These are phyloP conservation scores for Vigna unguiculata DNA, from an alignment of 306 rosid genomes.

Conservation along the genomic window DNA sequence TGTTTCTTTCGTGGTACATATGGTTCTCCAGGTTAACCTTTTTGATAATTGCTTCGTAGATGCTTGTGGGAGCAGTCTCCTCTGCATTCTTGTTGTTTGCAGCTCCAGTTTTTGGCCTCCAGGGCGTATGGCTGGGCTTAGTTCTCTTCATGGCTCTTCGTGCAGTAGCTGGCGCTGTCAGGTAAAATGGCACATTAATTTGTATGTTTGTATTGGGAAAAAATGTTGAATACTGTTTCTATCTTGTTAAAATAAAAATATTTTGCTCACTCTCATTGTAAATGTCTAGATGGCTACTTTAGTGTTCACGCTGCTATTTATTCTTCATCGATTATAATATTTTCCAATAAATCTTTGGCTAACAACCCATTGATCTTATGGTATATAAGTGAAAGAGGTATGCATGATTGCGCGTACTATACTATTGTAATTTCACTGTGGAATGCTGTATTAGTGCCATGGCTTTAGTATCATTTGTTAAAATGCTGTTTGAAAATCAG, in stretches of 20 bases:
- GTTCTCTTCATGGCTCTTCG: slow-evolving; percentile 89
- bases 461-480: slow-evolving; percentile 22
- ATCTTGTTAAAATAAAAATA: slow-evolving; percentile 16
- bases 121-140: slow-evolving; percentile 88
- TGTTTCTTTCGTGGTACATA: slow-evolving; percentile 34
- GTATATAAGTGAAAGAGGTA: slow-evolving; percentile 6
- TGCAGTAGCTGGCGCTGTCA: slow-evolving; percentile 68
- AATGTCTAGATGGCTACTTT: slow-evolving; percentile 8
- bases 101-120: slow-evolving; percentile 70
- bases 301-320: neutral
- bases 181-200: slow-evolving; percentile 54
- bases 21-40: slow-evolving; percentile 25
- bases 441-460: slow-evolving; percentile 5
- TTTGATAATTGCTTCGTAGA: slow-evolving; percentile 49
- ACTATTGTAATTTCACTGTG: neutral
- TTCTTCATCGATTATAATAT: slow-evolving; percentile 24
- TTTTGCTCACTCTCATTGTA: slow-evolving; percentile 13
- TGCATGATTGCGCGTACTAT: slow-evolving; percentile 15
- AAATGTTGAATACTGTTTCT: slow-evolving; percentile 29
- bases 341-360: slow-evolving; percentile 15
- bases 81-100: slow-evolving; percentile 74
- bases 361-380: slow-evolving; percentile 9
- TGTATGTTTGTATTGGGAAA: neutral
- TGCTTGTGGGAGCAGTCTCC: slow-evolving; percentile 76
- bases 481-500: slow-evolving; percentile 13